A percentile compares a stretch with the other conserved stretches of the same genome.
Conservation (phyloP, 164 flowering plant genomes). For the Vitis cinerea region DNA sequence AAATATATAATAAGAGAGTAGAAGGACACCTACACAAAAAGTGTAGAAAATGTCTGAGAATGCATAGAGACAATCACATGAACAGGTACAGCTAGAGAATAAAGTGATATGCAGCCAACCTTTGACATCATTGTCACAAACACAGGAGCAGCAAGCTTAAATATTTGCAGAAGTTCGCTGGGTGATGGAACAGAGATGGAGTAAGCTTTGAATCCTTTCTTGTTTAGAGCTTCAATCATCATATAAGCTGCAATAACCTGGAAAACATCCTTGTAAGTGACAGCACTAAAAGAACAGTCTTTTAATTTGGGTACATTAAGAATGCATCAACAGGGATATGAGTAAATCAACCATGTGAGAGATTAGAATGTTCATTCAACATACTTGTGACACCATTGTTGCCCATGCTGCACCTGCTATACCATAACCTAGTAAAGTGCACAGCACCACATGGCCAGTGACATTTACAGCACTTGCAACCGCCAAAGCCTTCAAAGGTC, state of each 20-base stretch:
- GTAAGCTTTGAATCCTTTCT: conserved; percentile 75
- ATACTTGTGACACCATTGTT: conserved; percentile 91
- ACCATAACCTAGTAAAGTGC: conserved; percentile 77
- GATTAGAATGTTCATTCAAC: conserved; percentile 9
- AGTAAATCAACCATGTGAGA: not conserved
- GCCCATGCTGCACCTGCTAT: conserved; percentile 99
- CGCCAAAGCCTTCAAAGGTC: conserved; percentile 90
- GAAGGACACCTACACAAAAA: conserved; percentile 61
- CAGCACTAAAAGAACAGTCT: not conserved
- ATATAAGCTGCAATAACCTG: conserved; percentile 86
- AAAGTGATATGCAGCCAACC: conserved; percentile 38
- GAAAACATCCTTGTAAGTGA: conserved; percentile 19
- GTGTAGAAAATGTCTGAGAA: conserved; percentile 2
- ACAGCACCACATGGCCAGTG: conserved; percentile 71
- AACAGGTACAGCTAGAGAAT: conserved; percentile 2
- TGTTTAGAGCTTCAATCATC: conserved; percentile 79
- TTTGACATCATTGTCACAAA: conserved; percentile 86
- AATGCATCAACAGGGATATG: not conserved
- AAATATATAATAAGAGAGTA: conserved; percentile 69
- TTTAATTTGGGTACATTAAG: not conserved
- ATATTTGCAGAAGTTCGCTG: conserved; percentile 59
- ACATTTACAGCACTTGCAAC: conserved; percentile 79
- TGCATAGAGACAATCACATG: not conserved
- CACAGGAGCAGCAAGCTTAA: conserved; percentile 89
- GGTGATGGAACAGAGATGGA: conserved; percentile 65